Evolutionary conservation across 768 basidiomycete species (phyloP).

Genomic region (Lentinula detonsa): DNA sequence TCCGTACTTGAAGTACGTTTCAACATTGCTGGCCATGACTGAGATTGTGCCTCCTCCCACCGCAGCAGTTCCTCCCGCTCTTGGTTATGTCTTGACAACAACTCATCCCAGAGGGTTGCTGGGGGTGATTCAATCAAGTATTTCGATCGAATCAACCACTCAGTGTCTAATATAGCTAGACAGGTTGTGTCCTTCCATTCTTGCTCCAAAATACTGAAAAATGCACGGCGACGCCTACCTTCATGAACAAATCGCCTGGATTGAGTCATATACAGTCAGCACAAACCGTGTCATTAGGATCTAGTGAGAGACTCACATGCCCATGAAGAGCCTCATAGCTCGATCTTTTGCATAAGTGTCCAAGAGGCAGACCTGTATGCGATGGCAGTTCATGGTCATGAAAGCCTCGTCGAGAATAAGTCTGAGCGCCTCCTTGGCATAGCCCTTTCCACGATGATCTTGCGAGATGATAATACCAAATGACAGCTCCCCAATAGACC

Average conservation of each 20-base stretch:
- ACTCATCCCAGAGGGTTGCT: slow-evolving; percentile 53
- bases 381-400: slow-evolving; percentile 34
- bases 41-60: slow-evolving; percentile 34
- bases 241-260: slow-evolving; percentile 56
- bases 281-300: background rate
- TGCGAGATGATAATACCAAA: slow-evolving; percentile 48
- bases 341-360: slow-evolving; percentile 34
- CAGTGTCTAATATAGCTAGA: slow-evolving; percentile 55
- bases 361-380: slow-evolving; percentile 47
- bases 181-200: slow-evolving; percentile 59
- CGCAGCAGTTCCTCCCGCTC: slow-evolving; percentile 51
- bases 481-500: slow-evolving; percentile 36
- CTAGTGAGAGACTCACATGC: slow-evolving; percentile 21
- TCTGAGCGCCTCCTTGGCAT: slow-evolving; percentile 40
- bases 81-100: slow-evolving; percentile 48
- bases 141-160: slow-evolving; percentile 39
- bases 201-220: slow-evolving; percentile 34
- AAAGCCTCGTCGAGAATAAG: slow-evolving; percentile 44
- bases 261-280: background rate
- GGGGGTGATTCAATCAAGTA: slow-evolving; percentile 22
- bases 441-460: slow-evolving; percentile 31
- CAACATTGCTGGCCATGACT: slow-evolving; percentile 9
- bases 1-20: slow-evolving; percentile 34
- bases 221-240: slow-evolving; percentile 52
- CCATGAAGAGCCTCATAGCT: slow-evolving; percentile 42